Base-by-base conservation (phyloP, 1,139 yeast species). In the Taphrina confusa region DNA sequence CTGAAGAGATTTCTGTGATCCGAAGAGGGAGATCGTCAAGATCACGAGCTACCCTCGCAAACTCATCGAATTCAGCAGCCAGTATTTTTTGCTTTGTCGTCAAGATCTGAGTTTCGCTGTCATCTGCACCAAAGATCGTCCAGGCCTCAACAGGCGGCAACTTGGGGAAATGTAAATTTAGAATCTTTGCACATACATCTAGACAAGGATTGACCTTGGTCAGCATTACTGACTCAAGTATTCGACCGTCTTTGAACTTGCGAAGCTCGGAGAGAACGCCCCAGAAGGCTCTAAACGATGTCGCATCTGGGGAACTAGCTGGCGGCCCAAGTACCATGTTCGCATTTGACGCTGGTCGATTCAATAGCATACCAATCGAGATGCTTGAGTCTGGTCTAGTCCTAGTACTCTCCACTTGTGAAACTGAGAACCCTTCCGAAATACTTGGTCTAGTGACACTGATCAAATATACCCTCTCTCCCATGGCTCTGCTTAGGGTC, bases 191-290 rank as follows among this genome's bases (percentile, higher is more conserved):
- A 67, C 33, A 44, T n/a, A 39, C 18, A 11, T 34, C 40, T 28
- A 54, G 25, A 16, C 31, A 23, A 11, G 61, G 47, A 16, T 40
- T 39, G 12, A 31, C 28, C 16, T 44, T 44, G 5, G 51, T 34
- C 97, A 97, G 92, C 33, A 89, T 85, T 59, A 92, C 95, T 72
- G 96, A 86, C 72, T 92, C 94, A 65, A 82, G 84, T 64, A 94
- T 89, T 2, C 85, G 77, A 31, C 97, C 97, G 72, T 91, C 96
- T 42, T 72, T 74, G 74, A 91, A 94, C 70, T 95, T 81, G 75
- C 99, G 82, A 63, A 92, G 77, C 14, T 95, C 89, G 0, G 95
- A 84, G 67, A 82, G 84, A 12, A 80, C 71, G 2, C 97, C 97
- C 99, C 98, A 94, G 70, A 92, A 91, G 3, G 82, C 76, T 66